A percentile compares a stretch with the other conserved stretches of the same genome.
phyloP scores from a whole-genome alignment of 148 eudicot genomes.

The Chenopodium quinoa region DNA sequence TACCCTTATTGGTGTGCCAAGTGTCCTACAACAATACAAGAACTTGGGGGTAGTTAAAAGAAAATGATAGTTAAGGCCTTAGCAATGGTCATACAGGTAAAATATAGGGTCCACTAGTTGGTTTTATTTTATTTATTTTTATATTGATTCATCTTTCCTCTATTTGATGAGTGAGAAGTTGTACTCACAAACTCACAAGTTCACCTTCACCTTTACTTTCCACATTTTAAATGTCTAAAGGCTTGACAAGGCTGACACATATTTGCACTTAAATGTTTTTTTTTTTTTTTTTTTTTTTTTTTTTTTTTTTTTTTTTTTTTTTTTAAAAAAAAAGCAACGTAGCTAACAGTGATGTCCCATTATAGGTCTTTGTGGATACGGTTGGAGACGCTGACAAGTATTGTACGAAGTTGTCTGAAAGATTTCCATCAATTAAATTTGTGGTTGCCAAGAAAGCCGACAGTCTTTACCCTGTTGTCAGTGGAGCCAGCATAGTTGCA shows the following conservation, averaged over 20 bases:
- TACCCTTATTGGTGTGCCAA: too few species aligned
- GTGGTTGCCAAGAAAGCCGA: slow-evolving; percentile 99
- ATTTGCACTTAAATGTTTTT: not conserved
- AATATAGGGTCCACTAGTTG: not conserved
- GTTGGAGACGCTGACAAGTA: slow-evolving; percentile 97
- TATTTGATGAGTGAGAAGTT: not conserved
- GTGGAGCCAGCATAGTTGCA: slow-evolving; percentile 99
- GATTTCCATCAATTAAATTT: slow-evolving; percentile 84
- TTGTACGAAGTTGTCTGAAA: slow-evolving; percentile 58
- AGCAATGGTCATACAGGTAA: not conserved
- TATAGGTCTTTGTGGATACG: slow-evolving; percentile 89
- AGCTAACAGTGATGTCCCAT: slow-evolving; percentile 13
- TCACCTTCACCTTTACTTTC: not conserved
- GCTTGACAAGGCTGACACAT: not conserved
- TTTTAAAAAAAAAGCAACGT: not conserved
- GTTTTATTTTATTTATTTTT: too few species aligned
- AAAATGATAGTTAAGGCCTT: not conserved
- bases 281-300: not conserved
- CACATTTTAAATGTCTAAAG: too few species aligned
- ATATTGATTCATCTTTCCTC: not conserved
- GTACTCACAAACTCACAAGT: not conserved
- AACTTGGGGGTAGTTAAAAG: too few species aligned
- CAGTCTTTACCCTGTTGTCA: slow-evolving; percentile 97
- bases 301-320: not conserved
- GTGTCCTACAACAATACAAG: too few species aligned